Percentiles rank a stretch among this genome's conserved stretches.
phyloP scores from a whole-genome alignment of 1,139 yeast species.

The Suhomyces terraborum region DNA sequence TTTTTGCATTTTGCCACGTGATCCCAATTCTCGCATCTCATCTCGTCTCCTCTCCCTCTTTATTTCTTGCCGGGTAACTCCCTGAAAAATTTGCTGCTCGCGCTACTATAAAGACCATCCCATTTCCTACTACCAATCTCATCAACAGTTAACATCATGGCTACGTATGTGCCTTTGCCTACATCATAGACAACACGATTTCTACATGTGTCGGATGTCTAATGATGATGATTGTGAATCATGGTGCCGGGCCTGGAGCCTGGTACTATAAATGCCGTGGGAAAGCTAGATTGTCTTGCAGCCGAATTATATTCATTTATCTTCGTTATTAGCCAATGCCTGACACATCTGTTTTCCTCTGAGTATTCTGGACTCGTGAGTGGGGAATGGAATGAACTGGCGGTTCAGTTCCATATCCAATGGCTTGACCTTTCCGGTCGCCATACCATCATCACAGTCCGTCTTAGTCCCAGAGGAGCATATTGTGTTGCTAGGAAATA shows the following conservation, averaged over 20 bases:
- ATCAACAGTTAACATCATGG: slow-evolving; percentile 19
- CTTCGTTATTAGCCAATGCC: slow-evolving; percentile 44
- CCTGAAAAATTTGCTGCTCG: slow-evolving; percentile 16
- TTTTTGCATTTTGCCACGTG: background rate
- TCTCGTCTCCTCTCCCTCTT: background rate
- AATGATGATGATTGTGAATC: slow-evolving; percentile 13
- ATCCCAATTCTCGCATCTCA: too few relatives aligned
- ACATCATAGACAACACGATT: slow-evolving; percentile 13
- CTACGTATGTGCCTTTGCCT: slow-evolving; percentile 21
- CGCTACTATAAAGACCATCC: slow-evolving; percentile 12
- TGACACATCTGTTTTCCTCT: slow-evolving; percentile 54
- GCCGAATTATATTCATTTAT: slow-evolving; percentile 31
- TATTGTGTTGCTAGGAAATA: slow-evolving; percentile 13
- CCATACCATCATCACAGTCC: slow-evolving; percentile 10
- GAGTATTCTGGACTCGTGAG: slow-evolving; percentile 29
- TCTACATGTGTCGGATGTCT: slow-evolving; percentile 11
- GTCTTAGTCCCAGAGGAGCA: slow-evolving; percentile 21
- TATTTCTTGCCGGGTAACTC: slow-evolving; percentile 12
- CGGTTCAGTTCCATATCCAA: slow-evolving; percentile 46
- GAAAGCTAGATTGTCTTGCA: slow-evolving; percentile 52
- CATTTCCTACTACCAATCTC: slow-evolving; percentile 4
- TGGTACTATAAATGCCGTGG: slow-evolving; percentile 32
- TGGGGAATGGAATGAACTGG: slow-evolving; percentile 48
- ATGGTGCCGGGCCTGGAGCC: slow-evolving; percentile 2
- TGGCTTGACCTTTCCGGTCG: slow-evolving; percentile 27